phyloP scores from a whole-genome alignment of 192 early-diverging fungal species.

The Borealophlyctis nickersoniae region DNA sequence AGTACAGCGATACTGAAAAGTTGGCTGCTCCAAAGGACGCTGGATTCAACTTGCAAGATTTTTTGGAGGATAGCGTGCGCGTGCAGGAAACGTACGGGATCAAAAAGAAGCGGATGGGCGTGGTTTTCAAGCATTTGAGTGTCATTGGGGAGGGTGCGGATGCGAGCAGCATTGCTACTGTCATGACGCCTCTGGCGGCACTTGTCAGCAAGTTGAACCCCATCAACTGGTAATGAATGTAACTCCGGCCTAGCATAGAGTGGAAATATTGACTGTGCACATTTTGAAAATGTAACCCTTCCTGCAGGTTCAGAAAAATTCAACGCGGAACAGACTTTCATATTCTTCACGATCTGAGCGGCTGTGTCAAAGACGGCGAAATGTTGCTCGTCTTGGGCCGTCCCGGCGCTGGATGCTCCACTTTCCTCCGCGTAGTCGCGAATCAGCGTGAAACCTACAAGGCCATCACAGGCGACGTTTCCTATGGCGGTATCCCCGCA shows the following conservation, averaged over 20 bases:
- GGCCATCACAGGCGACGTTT: conserved; percentile 4
- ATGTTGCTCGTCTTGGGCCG: conserved; percentile 67
- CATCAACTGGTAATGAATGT: not conserved
- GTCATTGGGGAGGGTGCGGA: conserved; percentile 20
- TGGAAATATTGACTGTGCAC: not conserved
- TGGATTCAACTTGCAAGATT: no score
- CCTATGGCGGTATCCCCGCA: conserved; percentile 14
- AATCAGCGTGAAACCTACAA: conserved; percentile 25
- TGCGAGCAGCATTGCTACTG: conserved; percentile 6
- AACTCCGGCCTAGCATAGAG: no score
- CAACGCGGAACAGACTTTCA: conserved; percentile 33
- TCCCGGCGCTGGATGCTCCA: conserved; percentile 65
- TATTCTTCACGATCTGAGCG: conserved; percentile 40
- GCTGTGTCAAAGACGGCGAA: conserved; percentile 71
- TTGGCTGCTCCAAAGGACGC: no score
- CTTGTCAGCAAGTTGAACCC: not conserved
- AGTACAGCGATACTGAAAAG: no score
- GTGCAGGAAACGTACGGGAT: no score
- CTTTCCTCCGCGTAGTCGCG: conserved; percentile 57
- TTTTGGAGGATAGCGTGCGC: no score
- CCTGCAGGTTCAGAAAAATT: not conserved
- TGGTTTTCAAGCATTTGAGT: conserved; percentile 20
- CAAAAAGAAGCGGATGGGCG: conserved; percentile 16
- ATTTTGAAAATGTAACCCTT: not conserved
- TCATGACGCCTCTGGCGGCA: not conserved